Evolutionary conservation across 345 rosid species (phyloP).

Genomic region (Ceriops tagal): DNA sequence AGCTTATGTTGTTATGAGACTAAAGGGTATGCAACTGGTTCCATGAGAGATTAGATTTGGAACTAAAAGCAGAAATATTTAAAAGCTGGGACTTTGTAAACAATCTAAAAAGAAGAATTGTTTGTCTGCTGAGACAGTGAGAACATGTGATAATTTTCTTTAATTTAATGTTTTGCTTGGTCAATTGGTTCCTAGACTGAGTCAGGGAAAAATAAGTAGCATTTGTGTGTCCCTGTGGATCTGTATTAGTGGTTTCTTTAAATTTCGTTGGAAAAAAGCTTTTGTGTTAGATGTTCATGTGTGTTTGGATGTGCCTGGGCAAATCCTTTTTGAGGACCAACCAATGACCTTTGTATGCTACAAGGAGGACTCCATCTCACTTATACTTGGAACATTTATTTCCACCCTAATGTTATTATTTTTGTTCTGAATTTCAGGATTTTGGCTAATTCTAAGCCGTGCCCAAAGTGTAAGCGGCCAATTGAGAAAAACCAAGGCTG

Average conservation of each 20-base stretch:
- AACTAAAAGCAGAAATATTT: neutral
- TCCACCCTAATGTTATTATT: neutral
- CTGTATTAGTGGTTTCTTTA: neutral
- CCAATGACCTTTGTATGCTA: neutral
- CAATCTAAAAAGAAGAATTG: neutral
- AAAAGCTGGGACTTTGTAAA: neutral
- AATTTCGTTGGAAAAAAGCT: neutral
- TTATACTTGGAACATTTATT: neutral
- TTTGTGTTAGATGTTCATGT: neutral
- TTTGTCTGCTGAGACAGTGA: too few relatives aligned
- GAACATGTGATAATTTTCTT: too few relatives aligned
- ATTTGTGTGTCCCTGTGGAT: too few relatives aligned
- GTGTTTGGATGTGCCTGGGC: neutral
- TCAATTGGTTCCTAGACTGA: too few relatives aligned
- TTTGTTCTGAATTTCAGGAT: slow-evolving; percentile 25
- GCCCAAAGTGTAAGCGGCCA: slow-evolving; percentile 37
- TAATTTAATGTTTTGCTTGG: too few relatives aligned
- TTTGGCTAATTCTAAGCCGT: slow-evolving; percentile 39
- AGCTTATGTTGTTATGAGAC: neutral
- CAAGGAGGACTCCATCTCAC: neutral
- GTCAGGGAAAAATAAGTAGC: too few relatives aligned
- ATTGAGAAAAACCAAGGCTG: slow-evolving; percentile 40
- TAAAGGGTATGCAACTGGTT: neutral
- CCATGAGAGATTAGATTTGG: neutral
- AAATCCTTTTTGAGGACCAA: too few relatives aligned